Conservation (phyloP, 345 rosid species). For the Populus pruinosa region DNA sequence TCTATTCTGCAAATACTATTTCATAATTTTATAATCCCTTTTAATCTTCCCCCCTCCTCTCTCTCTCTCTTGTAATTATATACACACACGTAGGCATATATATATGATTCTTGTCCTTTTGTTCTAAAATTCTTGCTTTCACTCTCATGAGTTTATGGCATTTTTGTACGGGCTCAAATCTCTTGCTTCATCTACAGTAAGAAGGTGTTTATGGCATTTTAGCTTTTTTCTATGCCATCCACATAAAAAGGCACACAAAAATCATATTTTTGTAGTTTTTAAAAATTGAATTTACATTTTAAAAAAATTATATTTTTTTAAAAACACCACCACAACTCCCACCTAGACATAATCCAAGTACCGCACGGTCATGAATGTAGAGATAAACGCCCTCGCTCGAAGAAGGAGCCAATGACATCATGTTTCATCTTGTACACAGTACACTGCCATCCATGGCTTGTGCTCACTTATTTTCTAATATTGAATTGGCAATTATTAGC, state of each 20-base stretch:
- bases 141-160: not conserved
- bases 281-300: too few relatives aligned
- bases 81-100: too few relatives aligned
- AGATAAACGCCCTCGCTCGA: conserved; percentile 15
- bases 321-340: too few relatives aligned
- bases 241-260: too few relatives aligned
- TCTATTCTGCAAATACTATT: not conserved
- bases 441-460: not conserved
- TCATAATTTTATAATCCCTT: too few relatives aligned
- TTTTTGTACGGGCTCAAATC: conserved; percentile 6
- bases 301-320: too few relatives aligned
- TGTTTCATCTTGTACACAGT: not conserved
- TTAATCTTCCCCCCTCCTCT: too few relatives aligned
- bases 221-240: too few relatives aligned
- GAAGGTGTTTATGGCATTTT: too few relatives aligned
- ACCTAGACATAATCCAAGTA: too few relatives aligned
- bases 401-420: not conserved
- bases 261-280: too few relatives aligned
- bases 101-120: not conserved
- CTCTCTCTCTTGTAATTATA: too few relatives aligned
- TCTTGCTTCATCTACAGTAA: not conserved
- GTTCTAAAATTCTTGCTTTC: not conserved
- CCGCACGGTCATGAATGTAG: not conserved
- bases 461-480: not conserved
- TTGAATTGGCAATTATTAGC: not conserved